A percentile compares a stretch with the other conserved stretches of the same genome.
phyloP scores from a whole-genome alignment of 2,329 filamentous ascomycete species.

The Fusarium compactum region DNA sequence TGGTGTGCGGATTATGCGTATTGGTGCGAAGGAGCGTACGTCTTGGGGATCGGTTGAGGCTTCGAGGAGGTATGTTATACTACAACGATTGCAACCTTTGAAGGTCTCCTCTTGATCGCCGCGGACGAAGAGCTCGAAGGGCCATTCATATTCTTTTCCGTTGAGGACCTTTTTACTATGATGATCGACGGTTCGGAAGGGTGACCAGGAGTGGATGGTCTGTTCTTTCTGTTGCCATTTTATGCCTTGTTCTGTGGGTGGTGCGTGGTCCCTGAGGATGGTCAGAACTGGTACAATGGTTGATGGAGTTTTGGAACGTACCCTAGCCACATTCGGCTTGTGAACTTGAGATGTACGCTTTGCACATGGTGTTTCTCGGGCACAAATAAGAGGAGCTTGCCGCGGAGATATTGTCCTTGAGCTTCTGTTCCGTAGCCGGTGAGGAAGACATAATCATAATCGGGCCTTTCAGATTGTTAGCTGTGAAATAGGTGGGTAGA shows the following conservation, averaged over 20 bases:
- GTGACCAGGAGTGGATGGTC: not conserved
- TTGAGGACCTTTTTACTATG: fast-evolving
- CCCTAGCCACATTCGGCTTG: constrained; percentile 22
- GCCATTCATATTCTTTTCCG: not conserved
- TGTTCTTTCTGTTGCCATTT: constrained; percentile 10
- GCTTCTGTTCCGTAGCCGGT: constrained; percentile 2
- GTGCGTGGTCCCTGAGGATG: not conserved
- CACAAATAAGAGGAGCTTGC: not conserved
- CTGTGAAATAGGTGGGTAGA: fast-evolving
- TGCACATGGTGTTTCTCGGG: not conserved
- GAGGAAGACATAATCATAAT: constrained; percentile 2
- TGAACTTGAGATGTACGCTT: not conserved
- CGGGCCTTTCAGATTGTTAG: not conserved
- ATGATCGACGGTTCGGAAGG: not conserved
- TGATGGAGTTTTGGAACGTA: not conserved
- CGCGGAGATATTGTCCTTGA: constrained; percentile 5
- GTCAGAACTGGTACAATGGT: not conserved
- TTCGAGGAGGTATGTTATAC: not conserved
- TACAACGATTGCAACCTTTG: constrained; percentile 10
- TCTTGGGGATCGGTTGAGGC: not conserved
- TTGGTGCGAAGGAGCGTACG: not conserved
- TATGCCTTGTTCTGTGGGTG: not conserved
- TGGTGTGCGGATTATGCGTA: constrained; percentile 1
- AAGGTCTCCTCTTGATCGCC: constrained; percentile 11
- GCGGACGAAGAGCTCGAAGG: not conserved